Evolutionary conservation across 2,329 filamentous ascomycete genomes (phyloP).

Genomic region (Colletotrichum filicis): DNA sequence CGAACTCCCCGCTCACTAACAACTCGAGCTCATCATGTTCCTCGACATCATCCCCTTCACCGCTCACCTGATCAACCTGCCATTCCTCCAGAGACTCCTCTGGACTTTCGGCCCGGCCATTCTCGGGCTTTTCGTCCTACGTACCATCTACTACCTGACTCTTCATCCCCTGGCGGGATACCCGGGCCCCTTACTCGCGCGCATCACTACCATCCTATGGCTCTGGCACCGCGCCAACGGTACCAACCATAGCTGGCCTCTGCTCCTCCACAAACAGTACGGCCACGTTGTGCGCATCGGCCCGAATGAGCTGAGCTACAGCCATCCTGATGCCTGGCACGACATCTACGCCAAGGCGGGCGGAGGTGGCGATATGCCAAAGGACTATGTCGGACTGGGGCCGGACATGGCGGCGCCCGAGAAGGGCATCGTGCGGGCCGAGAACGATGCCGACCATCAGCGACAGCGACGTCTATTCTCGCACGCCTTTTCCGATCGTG

Average conservation of each 20-base stretch:
- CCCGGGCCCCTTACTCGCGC: constrained; percentile 26
- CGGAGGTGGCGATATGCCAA: constrained; percentile 35
- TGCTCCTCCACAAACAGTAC: constrained; percentile 38
- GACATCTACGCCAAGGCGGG: constrained; percentile 35
- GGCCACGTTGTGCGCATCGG: constrained; percentile 36
- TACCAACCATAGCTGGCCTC: constrained; percentile 29
- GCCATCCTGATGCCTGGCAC: constrained; percentile 33
- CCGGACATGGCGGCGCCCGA: constrained; percentile 43
- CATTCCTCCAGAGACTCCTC: neutral
- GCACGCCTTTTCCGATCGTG: constrained; percentile 43
- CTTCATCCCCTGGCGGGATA: constrained; percentile 30
- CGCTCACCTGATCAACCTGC: neutral
- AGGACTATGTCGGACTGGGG: constrained; percentile 44
- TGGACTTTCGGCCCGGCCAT: constrained; percentile 2
- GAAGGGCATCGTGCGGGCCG: constrained; percentile 30
- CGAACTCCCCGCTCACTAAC: neutral
- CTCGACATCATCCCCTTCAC: constrained; percentile 8
- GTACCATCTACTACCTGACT: constrained; percentile 30
- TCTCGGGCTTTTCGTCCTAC: constrained; percentile 10
- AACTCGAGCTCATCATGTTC: neutral
- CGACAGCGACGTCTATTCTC: constrained; percentile 39
- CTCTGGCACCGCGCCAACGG: constrained; percentile 29
- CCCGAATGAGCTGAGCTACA: constrained; percentile 36
- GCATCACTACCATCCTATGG: constrained; percentile 20
- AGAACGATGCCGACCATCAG: constrained; percentile 17